Conservation (phyloP, 208 protist genomes). For the Novymonas esmeraldas region DNA sequence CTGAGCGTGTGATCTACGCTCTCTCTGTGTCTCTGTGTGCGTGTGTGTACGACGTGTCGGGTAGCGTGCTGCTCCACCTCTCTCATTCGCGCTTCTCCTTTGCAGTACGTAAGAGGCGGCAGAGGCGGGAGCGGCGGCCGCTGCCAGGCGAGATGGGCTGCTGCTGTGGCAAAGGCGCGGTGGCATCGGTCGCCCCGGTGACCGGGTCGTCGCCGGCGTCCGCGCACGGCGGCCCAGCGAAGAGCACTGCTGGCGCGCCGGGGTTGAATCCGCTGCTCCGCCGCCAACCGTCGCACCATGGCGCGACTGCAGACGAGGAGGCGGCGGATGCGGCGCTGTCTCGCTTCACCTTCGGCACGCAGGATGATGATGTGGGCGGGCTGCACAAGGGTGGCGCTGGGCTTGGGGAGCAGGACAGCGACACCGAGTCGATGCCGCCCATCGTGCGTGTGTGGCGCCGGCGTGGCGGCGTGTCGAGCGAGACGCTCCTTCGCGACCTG, state of each 20-base stretch:
- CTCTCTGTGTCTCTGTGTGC: too few relatives aligned
- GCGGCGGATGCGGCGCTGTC: neutral
- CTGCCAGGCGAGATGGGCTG: too few relatives aligned
- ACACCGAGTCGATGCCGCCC: neutral
- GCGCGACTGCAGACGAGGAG: too few relatives aligned
- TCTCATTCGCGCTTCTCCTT: too few relatives aligned
- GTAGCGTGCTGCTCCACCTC: too few relatives aligned
- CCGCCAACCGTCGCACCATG: too few relatives aligned
- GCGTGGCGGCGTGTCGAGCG: constrained; percentile 13
- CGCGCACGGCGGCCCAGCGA: neutral
- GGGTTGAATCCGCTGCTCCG: neutral
- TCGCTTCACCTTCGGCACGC: neutral
- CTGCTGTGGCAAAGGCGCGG: neutral
- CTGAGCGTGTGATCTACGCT: too few relatives aligned
- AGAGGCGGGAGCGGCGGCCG: too few relatives aligned
- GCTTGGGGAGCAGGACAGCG: neutral
- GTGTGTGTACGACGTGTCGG: too few relatives aligned
- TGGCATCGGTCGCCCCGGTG: neutral
- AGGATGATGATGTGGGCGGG: neutral
- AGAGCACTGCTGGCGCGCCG: neutral
- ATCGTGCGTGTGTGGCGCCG: neutral
- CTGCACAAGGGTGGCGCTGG: neutral
- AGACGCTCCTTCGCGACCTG: neutral
- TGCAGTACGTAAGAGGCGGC: too few relatives aligned
- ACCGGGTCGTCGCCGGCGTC: neutral